Conservation (phyloP, 441 rosid genomes). For the Pelargonium cotyledonis region DNA sequence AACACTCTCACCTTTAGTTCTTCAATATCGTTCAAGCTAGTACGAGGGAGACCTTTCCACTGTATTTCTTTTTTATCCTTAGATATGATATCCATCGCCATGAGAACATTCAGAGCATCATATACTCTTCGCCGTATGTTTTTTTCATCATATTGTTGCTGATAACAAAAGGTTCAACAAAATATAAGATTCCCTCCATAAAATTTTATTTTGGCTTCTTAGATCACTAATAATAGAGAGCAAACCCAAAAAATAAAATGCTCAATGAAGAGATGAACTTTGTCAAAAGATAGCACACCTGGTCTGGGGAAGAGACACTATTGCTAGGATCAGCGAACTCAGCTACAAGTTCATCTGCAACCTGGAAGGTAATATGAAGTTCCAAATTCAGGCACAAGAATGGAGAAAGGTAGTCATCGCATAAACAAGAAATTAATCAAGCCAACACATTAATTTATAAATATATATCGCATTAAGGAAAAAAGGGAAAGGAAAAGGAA, state of each 20-base stretch:
- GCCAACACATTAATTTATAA: too few relatives aligned
- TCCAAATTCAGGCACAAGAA: conserved; percentile 22
- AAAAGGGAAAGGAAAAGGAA: not conserved
- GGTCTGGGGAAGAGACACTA: conserved; percentile 75
- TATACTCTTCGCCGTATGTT: conserved; percentile 95
- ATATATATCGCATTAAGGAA: not conserved
- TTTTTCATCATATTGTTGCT: conserved; percentile 98
- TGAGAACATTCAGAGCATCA: conserved; percentile 95
- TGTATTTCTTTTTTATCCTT: conserved; percentile 98
- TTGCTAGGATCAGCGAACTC: conserved; percentile 86
- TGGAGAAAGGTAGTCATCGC: not conserved
- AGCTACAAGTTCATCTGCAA: conserved; percentile 98
- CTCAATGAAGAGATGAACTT: not conserved
- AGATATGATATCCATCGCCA: conserved; percentile 99
- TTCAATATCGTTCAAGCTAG: conserved; percentile 87
- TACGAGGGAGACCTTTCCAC: conserved; percentile 98
- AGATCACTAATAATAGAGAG: conserved; percentile 8
- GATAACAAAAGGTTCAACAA: conserved; percentile 23
- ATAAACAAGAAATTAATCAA: not conserved
- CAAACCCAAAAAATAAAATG: conserved; percentile 7
- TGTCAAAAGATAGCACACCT: conserved; percentile 39
- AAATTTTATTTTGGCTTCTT: conserved; percentile 14
- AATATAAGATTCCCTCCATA: not conserved
- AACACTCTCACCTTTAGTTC: conserved; percentile 71
- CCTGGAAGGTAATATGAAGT: conserved; percentile 50